Base-by-base conservation (phyloP, 768 basidiomycete genomes). In the Podaxis sp. region DNA sequence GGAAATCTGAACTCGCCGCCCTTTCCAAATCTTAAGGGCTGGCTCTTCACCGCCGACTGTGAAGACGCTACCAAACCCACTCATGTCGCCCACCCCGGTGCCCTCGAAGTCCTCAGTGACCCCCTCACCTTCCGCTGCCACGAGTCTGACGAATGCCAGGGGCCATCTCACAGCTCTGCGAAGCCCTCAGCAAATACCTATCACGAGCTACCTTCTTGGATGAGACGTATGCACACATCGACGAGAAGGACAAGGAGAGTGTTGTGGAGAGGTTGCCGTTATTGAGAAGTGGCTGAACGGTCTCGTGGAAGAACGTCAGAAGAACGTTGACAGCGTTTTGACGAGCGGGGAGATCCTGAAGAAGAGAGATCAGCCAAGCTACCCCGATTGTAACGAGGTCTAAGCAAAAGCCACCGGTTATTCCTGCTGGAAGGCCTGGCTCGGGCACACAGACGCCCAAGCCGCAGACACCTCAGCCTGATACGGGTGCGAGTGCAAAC, bases 201-300 rank as follows among this genome's bases (percentile, higher is more conserved):
- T 70, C 82, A 25, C 87, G 93, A 74, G 94, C 95, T 22, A 90
- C 91, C 37, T 90, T 90, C 17, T 62, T 73, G 22, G 96, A 97
- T 59, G 96, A 96, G 66, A 89, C 89, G 77, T 93, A 84, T 75
- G 75, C 89, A 12, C 97, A 98, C 80, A 94, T 98, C 67, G 88
- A 90, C 65, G 89, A 88, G 67, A 93, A 91, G 79, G 93, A 94
- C 74, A 92, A 88, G 76, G 85, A 94, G 78, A 72, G 78, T 52
- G 86, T 94, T 66, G 82, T 98, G 68, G 96, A 99, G 79, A 90
- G 75, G 88, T 88, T 61, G 97, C 92, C 57, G 94, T 88, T 9
- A 79, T 90, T 43, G 90, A 94, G 76, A 92, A 97, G 77, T 98
- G 96, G 97, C 83, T 98, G 60, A 93, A 96, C 70, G 96, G 98